A percentile compares a stretch with the other conserved stretches of the same genome.
phyloP scores from a whole-genome alignment of 1,284 basidiomycete genomes.

The Microbotryum lychnidis-dioicae region DNA sequence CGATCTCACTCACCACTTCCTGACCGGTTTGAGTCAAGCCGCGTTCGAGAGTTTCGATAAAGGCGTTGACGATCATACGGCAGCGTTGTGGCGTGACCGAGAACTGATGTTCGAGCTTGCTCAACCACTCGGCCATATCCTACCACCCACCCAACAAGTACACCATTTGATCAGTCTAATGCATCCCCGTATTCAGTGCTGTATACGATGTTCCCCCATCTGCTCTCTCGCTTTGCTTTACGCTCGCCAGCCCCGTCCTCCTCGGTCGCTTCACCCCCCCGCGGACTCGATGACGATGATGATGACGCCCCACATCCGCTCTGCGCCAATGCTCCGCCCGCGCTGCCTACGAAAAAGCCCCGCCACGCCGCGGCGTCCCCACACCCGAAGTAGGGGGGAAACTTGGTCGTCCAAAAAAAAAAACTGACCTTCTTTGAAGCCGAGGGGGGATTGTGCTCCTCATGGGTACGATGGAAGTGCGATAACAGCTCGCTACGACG shows the following conservation, averaged over 20 bases:
- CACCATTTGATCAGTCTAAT: background rate
- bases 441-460: constrained; percentile 7
- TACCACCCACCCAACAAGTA: background rate
- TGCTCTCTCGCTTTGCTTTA: too few relatives aligned
- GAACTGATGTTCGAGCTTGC: constrained; percentile 45
- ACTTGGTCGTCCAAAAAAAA: too few relatives aligned
- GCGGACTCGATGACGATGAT: too few relatives aligned
- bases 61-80: constrained; percentile 92
- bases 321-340: too few relatives aligned
- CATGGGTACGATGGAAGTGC: constrained; percentile 13
- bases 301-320: too few relatives aligned
- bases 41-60: constrained; percentile 81
- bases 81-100: constrained; percentile 84
- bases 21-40: constrained; percentile 77
- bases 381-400: too few relatives aligned
- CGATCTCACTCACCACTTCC: constrained; percentile 63
- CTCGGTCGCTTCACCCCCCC: too few relatives aligned
- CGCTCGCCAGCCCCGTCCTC: too few relatives aligned
- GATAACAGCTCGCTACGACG: constrained; percentile 15
- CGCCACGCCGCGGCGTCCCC: too few relatives aligned
- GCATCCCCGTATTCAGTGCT: too few relatives aligned
- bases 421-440: constrained; percentile 14
- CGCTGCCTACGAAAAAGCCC: too few relatives aligned
- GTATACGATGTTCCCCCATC: too few relatives aligned
- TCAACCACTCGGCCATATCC: constrained; percentile 34